Evolutionary conservation across 1,284 basidiomycete genomes (phyloP).

Genomic region (Mycena sp.): DNA sequence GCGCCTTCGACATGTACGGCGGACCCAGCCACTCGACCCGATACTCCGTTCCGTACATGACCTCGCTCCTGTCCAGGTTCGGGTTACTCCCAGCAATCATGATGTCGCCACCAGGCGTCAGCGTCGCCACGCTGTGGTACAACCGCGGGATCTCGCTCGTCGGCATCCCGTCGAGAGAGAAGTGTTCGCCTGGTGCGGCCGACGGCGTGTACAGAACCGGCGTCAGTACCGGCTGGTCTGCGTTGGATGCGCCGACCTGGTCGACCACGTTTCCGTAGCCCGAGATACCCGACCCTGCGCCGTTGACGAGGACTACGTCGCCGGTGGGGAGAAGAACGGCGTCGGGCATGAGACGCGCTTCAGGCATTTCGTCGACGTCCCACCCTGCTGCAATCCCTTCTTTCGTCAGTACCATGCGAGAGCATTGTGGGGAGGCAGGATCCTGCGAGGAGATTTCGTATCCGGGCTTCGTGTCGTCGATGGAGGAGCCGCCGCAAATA

Average conservation of each 20-base stretch:
- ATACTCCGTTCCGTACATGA: conserved; percentile 80
- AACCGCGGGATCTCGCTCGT: conserved; percentile 77
- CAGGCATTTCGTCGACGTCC: conserved; percentile 79
- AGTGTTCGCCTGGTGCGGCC: conserved; percentile 66
- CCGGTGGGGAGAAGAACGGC: conserved; percentile 87
- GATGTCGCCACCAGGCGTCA: conserved; percentile 72
- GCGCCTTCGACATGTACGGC: conserved; percentile 68
- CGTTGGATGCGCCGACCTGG: conserved; percentile 71
- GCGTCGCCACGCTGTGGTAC: conserved; percentile 82
- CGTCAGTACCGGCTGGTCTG: conserved; percentile 73
- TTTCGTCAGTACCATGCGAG: conserved; percentile 71
- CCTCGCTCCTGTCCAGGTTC: conserved; percentile 78
- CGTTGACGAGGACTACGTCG: conserved; percentile 27
- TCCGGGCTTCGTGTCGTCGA: conserved; percentile 69
- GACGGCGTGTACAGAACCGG: conserved; percentile 80
- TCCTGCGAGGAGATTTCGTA: conserved; percentile 75
- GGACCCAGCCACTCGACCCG: conserved; percentile 81
- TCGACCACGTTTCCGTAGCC: conserved; percentile 51
- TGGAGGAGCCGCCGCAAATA: conserved; percentile 80
- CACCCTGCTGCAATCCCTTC: conserved; percentile 76
- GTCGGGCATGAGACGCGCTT: conserved; percentile 81
- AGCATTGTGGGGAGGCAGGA: conserved; percentile 77
- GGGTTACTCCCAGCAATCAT: conserved; percentile 89
- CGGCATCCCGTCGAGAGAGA: conserved; percentile 70
- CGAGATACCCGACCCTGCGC: conserved; percentile 39